Percentiles rank a stretch among this genome's conserved stretches.
Conservation (phyloP, 208 protist species). For the Acanthamoeba quina region DNA sequence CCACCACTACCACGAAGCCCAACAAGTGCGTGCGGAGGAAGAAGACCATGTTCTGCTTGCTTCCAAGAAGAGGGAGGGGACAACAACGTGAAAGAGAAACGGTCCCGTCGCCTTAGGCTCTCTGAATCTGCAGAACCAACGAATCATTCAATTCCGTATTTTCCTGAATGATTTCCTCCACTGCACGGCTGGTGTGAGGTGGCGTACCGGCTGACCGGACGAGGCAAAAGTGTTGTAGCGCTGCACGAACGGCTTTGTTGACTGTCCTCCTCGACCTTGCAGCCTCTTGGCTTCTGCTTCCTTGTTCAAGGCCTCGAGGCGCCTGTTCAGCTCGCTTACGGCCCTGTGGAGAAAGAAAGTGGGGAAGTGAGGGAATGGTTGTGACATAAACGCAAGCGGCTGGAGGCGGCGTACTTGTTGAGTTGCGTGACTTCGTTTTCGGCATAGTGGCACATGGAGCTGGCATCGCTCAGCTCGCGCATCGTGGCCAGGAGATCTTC, state of each 20-base stretch:
- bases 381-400: neutral
- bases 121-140: neutral
- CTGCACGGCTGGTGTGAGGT: too few species aligned
- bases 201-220: too few species aligned
- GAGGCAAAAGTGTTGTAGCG: too few species aligned
- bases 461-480: neutral
- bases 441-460: neutral
- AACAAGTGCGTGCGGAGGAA: neutral
- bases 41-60: neutral
- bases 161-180: too few species aligned
- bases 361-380: neutral
- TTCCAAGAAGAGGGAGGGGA: neutral
- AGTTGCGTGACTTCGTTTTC: constrained; percentile 5
- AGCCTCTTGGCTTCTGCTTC: neutral
- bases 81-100: neutral
- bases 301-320: neutral
- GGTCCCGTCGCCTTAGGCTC: neutral
- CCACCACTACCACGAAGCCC: neutral
- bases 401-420: neutral
- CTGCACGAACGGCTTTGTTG: too few species aligned
- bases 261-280: too few species aligned
- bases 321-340: neutral
- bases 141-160: too few species aligned
- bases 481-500: neutral
- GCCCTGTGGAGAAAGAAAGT: neutral